phyloP scores from a whole-genome alignment of 2,329 filamentous ascomycete species.

The Westerdykella aurantiaca region DNA sequence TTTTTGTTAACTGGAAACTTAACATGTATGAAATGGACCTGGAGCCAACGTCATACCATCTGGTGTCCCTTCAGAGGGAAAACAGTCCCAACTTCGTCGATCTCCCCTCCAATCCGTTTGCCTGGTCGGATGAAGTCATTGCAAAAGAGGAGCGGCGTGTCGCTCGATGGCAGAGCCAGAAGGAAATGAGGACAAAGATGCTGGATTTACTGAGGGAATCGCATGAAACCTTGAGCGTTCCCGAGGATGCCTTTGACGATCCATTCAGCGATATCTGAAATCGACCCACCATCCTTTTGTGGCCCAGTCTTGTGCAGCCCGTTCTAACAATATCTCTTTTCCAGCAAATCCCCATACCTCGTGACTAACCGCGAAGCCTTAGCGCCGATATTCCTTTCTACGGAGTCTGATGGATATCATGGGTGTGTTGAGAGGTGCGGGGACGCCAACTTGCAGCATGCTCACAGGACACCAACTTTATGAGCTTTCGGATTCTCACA shows the following conservation, averaged over 20 bases:
- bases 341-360: too few species aligned
- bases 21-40: slow-evolving; percentile 7
- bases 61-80: neutral
- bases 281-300: too few species aligned
- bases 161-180: slow-evolving; percentile 19
- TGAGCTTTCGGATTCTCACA: too few species aligned
- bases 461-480: too few species aligned
- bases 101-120: slow-evolving; percentile 15
- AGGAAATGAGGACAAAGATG: slow-evolving; percentile 14
- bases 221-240: slow-evolving; percentile 14
- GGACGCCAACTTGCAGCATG: too few species aligned
- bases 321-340: too few species aligned
- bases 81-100: neutral
- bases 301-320: too few species aligned
- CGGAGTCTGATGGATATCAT: too few species aligned
- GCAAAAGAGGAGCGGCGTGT: slow-evolving; percentile 13
- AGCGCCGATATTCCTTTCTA: too few species aligned
- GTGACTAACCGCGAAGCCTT: too few species aligned
- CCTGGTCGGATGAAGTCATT: slow-evolving; percentile 19
- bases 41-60: neutral
- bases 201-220: slow-evolving; percentile 12
- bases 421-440: too few species aligned
- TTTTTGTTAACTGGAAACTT: slow-evolving; percentile 11
- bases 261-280: too few species aligned
- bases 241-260: slow-evolving; percentile 26